Conservation (phyloP, 768 basidiomycete species). For the Sporobolomyces phaffii region DNA sequence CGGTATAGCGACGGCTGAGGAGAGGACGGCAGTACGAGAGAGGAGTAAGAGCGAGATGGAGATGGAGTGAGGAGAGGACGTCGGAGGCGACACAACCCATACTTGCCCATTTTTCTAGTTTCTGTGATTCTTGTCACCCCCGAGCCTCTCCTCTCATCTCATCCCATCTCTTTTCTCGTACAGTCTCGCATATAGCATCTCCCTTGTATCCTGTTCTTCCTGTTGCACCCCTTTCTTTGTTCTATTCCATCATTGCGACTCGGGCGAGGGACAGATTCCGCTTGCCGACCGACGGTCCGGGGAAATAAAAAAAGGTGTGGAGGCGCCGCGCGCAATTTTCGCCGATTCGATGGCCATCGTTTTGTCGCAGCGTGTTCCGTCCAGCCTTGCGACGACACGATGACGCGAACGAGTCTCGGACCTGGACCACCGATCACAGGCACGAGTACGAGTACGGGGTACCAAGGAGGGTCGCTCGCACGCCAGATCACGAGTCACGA, state of each 20-base stretch:
- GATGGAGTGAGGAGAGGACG: too few relatives aligned
- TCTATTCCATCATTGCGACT: too few relatives aligned
- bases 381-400: background rate
- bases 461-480: conserved; percentile 12
- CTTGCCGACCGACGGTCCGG: too few relatives aligned
- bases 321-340: background rate
- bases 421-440: background rate
- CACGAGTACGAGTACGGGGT: background rate
- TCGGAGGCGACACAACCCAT: too few relatives aligned
- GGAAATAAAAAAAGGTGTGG: too few relatives aligned
- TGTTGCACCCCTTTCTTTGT: background rate
- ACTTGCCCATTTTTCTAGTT: too few relatives aligned
- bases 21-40: background rate
- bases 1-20: background rate
- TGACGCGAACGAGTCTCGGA: background rate
- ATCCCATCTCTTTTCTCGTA: background rate
- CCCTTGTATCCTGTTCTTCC: background rate
- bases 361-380: too few relatives aligned
- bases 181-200: too few relatives aligned
- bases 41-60: background rate
- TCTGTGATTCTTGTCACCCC: too few relatives aligned
- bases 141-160: too few relatives aligned
- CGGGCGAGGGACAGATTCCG: too few relatives aligned
- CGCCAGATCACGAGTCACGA: conserved; percentile 3
- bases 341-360: background rate